Evolutionary conservation across 148 eudicot genomes (phyloP).

Genomic region (Hydrangea macrophylla): DNA sequence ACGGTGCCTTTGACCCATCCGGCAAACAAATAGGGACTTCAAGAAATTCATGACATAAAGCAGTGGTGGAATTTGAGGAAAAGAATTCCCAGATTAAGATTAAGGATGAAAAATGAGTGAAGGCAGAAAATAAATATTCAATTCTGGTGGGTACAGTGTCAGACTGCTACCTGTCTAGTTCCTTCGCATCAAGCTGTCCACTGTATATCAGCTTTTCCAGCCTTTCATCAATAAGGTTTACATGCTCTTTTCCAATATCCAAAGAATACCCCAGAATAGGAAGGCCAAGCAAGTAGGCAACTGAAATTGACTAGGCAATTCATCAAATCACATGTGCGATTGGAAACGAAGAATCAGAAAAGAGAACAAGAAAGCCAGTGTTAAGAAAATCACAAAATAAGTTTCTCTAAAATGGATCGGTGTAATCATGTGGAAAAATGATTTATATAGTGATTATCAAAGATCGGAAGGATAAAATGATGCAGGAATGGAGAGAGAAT

Average conservation of each 20-base stretch:
- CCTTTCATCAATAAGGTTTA: constrained; percentile 76
- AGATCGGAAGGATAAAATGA: not conserved
- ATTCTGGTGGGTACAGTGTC: constrained; percentile 6
- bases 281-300: constrained; percentile 88
- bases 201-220: constrained; percentile 90
- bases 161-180: constrained; percentile 71
- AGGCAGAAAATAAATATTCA: not conserved
- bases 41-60: not conserved
- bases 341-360: not conserved
- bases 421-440: not conserved
- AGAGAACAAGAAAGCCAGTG: not conserved
- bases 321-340: not conserved
- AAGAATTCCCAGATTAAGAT: no score
- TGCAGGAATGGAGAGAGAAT: no score
- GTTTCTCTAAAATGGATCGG: not conserved
- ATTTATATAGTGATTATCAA: not conserved
- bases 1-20: no score
- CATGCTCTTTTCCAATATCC: constrained; percentile 96
- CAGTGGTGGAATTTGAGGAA: not conserved
- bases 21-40: not conserved
- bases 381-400: not conserved
- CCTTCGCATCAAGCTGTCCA: constrained; percentile 90
- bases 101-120: no score
- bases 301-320: constrained; percentile 32
- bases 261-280: constrained; percentile 87